phyloP scores from a whole-genome alignment of 345 rosid genomes.

The Moricandia arvensis region DNA sequence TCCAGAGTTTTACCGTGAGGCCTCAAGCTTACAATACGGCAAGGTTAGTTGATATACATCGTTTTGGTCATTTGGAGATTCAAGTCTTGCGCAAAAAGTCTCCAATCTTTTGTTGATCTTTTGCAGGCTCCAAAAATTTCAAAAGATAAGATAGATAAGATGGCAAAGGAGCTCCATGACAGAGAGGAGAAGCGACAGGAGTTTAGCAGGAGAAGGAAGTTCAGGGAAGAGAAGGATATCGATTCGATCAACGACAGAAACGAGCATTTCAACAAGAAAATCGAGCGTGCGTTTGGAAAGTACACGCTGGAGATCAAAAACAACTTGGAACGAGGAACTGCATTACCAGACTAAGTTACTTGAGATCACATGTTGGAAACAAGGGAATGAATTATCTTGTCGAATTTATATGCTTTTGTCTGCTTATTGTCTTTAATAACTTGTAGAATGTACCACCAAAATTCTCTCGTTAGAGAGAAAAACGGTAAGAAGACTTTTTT shows the following conservation, averaged over 20 bases:
- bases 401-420: conserved; percentile 4
- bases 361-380: conserved; percentile 14
- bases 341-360: conserved; percentile 79
- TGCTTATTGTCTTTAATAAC: conserved; percentile 8
- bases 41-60: conserved; percentile 51
- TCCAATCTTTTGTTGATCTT: conserved; percentile 7
- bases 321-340: conserved; percentile 98
- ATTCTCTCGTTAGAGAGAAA: background rate
- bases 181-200: conserved; percentile 69
- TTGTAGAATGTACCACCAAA: conserved; percentile 6
- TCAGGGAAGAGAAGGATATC: conserved; percentile 87
- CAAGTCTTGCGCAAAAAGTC: conserved; percentile 1
- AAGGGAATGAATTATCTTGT: conserved; percentile 5
- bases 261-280: conserved; percentile 99
- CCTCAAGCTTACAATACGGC: conserved; percentile 88
- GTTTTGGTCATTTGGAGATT: background rate
- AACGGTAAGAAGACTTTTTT: too few relatives aligned
- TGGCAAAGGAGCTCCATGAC: conserved; percentile 84
- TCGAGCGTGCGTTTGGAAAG: conserved; percentile 92
- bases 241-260: conserved; percentile 98
- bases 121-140: conserved; percentile 75
- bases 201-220: conserved; percentile 89
- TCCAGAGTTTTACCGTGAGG: conserved; percentile 96
- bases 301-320: conserved; percentile 95
- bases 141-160: conserved; percentile 74